Percentiles rank a stretch among this genome's conserved stretches.
Conservation (phyloP, 1,284 basidiomycete species). For the Apiotrichum gamsii region DNA sequence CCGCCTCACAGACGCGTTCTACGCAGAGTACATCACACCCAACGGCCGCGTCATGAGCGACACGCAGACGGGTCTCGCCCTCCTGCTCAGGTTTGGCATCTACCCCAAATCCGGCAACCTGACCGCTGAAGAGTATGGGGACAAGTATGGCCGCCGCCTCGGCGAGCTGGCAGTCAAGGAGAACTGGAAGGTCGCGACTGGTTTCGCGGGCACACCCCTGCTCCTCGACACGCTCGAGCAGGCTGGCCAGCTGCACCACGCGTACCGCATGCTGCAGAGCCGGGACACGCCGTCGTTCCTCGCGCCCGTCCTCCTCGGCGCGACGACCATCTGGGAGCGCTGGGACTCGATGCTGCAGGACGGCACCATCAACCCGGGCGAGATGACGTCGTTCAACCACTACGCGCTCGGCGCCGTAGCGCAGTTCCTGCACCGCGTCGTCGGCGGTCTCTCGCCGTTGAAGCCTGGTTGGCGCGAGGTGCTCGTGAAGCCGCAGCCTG, state of each 20-base stretch:
- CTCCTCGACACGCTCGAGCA: slow-evolving; percentile 29
- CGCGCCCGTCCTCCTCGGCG: slow-evolving; percentile 37
- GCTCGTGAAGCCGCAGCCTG: slow-evolving; percentile 32
- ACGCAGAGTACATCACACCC: slow-evolving; percentile 25
- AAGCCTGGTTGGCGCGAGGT: slow-evolving; percentile 29
- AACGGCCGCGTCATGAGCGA: slow-evolving; percentile 29
- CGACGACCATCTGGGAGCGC: slow-evolving; percentile 44
- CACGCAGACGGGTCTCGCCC: slow-evolving; percentile 31
- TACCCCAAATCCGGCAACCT: not conserved
- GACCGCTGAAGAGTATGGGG: not conserved
- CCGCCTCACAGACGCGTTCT: slow-evolving; percentile 17
- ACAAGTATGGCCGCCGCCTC: slow-evolving; percentile 15
- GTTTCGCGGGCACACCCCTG: slow-evolving; percentile 40
- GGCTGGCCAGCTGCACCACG: slow-evolving; percentile 22
- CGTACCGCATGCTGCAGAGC: slow-evolving; percentile 44
- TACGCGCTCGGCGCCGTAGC: slow-evolving; percentile 42
- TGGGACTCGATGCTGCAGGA: slow-evolving; percentile 37
- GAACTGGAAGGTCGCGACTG: slow-evolving; percentile 33
- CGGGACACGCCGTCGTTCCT: slow-evolving; percentile 36
- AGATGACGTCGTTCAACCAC: slow-evolving; percentile 46
- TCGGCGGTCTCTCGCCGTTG: slow-evolving; percentile 32
- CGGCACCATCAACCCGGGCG: slow-evolving; percentile 30
- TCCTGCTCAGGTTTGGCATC: slow-evolving; percentile 28
- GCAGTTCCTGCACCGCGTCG: slow-evolving; percentile 29
- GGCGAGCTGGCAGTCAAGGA: slow-evolving; percentile 19